phyloP scores from a whole-genome alignment of 2,329 filamentous ascomycete species.

The Cladosporium cucumerinum region DNA sequence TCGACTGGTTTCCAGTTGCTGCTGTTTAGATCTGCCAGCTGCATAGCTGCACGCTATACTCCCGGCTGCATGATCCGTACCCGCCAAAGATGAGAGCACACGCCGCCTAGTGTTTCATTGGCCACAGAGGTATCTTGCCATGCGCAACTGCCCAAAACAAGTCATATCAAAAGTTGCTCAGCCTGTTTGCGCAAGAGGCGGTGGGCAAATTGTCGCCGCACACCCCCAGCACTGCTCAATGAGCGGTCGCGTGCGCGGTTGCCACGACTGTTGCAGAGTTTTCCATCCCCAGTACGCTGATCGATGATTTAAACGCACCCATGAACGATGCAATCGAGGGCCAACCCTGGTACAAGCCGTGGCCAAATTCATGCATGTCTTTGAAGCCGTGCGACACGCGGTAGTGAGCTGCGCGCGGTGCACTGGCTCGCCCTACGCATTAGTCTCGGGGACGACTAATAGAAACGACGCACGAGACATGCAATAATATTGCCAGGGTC shows the following conservation, averaged over 20 bases:
- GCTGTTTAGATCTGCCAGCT: slow-evolving; percentile 9
- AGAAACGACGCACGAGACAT: background rate
- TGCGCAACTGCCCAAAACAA: slow-evolving; percentile 14
- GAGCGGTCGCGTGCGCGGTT: slow-evolving; percentile 13
- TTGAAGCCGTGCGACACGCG: slow-evolving; percentile 14
- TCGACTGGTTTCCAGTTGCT: slow-evolving; percentile 6
- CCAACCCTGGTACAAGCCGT: background rate
- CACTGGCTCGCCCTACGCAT: background rate
- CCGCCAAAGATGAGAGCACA: slow-evolving; percentile 6
- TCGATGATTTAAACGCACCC: slow-evolving; percentile 4
- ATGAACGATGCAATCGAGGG: slow-evolving; percentile 5
- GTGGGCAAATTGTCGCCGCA: slow-evolving; percentile 7
- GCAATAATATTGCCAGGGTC: background rate
- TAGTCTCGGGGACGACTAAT: background rate
- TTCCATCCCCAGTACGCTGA: background rate
- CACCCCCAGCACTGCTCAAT: slow-evolving; percentile 7
- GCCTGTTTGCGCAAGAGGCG: slow-evolving; percentile 4
- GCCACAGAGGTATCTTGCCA: slow-evolving; percentile 6
- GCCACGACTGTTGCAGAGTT: slow-evolving; percentile 10
- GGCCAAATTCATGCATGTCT: slow-evolving; percentile 12
- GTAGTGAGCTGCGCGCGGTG: background rate
- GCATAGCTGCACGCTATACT: slow-evolving; percentile 5
- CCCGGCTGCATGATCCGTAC: slow-evolving; percentile 13
- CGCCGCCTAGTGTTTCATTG: slow-evolving; percentile 12
- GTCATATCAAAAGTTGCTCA: slow-evolving; percentile 9